phyloP scores from a whole-genome alignment of 352 stramenopile species.

The Globisporangium orthogonon region DNA sequence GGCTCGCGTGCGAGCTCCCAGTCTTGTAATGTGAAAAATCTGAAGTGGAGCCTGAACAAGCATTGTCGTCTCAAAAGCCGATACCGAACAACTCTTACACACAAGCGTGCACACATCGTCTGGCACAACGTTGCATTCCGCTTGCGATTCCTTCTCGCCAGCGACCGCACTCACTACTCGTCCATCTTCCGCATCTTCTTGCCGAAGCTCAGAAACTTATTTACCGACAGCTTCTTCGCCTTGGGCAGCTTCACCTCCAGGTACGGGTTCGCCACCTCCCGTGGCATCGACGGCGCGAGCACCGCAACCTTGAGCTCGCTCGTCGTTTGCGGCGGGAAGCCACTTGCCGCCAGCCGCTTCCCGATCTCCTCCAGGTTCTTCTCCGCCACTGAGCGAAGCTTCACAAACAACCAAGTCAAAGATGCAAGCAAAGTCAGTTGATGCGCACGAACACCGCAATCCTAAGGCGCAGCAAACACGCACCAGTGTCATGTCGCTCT shows the following conservation, averaged over 20 bases:
- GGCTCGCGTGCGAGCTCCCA: background rate
- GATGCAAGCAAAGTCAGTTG: background rate
- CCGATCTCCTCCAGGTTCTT: slow-evolving; percentile 77
- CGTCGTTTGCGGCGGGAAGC: slow-evolving; percentile 29
- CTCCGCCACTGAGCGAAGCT: slow-evolving; percentile 60
- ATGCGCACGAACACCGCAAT: background rate
- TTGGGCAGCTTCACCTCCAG: slow-evolving; percentile 34
- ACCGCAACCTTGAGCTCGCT: slow-evolving; percentile 53
- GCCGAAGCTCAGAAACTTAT: slow-evolving; percentile 71
- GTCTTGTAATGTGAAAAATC: background rate
- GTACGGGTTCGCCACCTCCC: slow-evolving; percentile 15
- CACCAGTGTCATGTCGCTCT: slow-evolving; percentile 51
- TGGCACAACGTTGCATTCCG: background rate
- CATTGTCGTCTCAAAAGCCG: background rate
- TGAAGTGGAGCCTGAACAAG: background rate
- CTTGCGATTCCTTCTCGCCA: background rate
- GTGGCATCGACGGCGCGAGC: slow-evolving; percentile 17
- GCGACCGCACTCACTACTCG: slow-evolving; percentile 2
- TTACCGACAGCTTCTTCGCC: slow-evolving; percentile 64
- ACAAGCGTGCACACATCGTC: background rate
- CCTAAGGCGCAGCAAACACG: slow-evolving; percentile 3
- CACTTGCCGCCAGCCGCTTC: slow-evolving; percentile 42
- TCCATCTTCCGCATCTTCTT: slow-evolving; percentile 47
- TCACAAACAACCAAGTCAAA: background rate
- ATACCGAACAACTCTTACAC: too few relatives aligned